Evolutionary conservation across 176 grass and related monocot genomes (phyloP).

Genomic region (Panicum miliaceum): DNA sequence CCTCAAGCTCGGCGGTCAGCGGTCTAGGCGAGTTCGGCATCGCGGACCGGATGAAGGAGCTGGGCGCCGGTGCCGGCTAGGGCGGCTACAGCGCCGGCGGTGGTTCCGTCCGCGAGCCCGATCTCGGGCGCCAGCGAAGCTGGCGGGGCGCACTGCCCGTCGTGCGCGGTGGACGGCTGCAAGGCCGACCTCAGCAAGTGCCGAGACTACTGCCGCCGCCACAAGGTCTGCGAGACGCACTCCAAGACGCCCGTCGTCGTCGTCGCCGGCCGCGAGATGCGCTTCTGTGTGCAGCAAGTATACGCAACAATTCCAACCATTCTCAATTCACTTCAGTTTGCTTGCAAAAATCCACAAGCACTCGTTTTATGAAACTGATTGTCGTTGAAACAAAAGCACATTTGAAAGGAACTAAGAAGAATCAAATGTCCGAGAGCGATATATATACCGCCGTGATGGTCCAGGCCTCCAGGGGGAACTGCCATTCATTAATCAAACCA

Average conservation of each 20-base stretch:
- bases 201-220: slow-evolving; percentile 89
- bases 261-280: slow-evolving; percentile 72
- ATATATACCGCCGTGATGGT: too few species aligned
- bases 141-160: slow-evolving; percentile 29
- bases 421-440: too few species aligned
- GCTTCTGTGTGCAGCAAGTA: too few species aligned
- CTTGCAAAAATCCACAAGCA: too few species aligned
- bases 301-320: too few species aligned
- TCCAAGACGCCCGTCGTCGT: slow-evolving; percentile 91
- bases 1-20: slow-evolving; percentile 87
- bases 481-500: too few species aligned
- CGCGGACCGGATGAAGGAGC: slow-evolving; percentile 26
- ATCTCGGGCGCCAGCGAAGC: background rate
- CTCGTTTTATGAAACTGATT: too few species aligned
- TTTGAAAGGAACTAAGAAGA: too few species aligned
- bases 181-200: slow-evolving; percentile 79
- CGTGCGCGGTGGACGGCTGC: slow-evolving; percentile 87
- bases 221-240: slow-evolving; percentile 96
- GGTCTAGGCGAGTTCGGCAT: slow-evolving; percentile 54
- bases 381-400: too few species aligned
- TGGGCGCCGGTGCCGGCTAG: background rate
- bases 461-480: too few species aligned
- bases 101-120: slow-evolving; percentile 27
- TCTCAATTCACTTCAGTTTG: too few species aligned
- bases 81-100: background rate